Evolutionary conservation across 2,329 filamentous ascomycete species (phyloP), one percentile per base, ranked within the genome.

Genomic region (Eutypella sp.): DNA sequence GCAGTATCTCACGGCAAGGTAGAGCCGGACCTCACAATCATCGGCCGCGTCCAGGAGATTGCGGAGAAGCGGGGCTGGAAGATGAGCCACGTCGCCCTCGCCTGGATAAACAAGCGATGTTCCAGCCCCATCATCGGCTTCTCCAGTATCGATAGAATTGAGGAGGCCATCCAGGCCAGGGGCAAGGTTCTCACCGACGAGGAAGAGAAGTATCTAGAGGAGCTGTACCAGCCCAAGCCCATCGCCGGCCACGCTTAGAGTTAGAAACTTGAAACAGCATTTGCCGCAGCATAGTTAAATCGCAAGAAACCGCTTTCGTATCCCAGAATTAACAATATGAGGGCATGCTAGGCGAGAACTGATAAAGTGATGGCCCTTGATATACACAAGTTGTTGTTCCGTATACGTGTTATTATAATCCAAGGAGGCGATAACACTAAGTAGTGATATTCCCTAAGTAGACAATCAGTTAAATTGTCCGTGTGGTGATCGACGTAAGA

Each of bases 51-150:
- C 2, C 72, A 82, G 60, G 75, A 84, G 59, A 52, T 84, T 13
- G 78, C 81, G 0, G 67, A 71, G 50, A 79, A 80, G 64, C 73
- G 74, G 52, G 73, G 68, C 1, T 73, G 77, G 59, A 78, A 72
- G 51, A 86, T 87, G 75, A 76, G 78, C 38, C 76, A 84, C 46
- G 76, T 87, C 18, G 75, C 79, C 1, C 70, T 83, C 45, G 81
- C 81, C 3, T 87, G 84, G 84, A 73, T 75, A 46, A 66, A 78
- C 52, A 70, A 73, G 51, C 68, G 73, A 38, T 72, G 75, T 5
- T 63, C 71, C 20, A 78, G 72, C 52, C 81, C 81, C 2, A 85
- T 86, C 47, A 67, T 84, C 44, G 82, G 84, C 0, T 68, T 86
- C 53, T 77, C 71, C 50, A 84, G 71, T 44, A 67, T 75, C 27